Evolutionary conservation across 768 basidiomycete genomes (phyloP), one percentile per base, ranked within the genome.

Genomic region (Russula sp.): DNA sequence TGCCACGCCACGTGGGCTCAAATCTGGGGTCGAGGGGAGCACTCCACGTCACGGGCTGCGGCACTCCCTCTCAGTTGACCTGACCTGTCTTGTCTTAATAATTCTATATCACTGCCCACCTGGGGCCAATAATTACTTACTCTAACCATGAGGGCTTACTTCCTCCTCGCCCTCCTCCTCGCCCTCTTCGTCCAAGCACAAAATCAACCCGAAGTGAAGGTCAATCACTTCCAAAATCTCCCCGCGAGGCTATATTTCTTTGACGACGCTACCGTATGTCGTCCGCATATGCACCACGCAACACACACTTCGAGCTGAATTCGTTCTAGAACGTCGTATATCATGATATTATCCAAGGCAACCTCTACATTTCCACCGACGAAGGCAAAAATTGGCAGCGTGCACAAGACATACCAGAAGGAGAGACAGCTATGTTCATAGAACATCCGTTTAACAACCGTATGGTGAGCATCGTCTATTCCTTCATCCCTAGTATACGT

Each of bases 161-260:
- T 54, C 38, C 10, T 63, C 34, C 18, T 25, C 11, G 8, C 57
- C 58, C 18, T 53, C 16, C 32, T 67, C 11, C 38, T 66, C 3
- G 14, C 29, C n/a, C n/a, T 42, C 36, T 45, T 60, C 25, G 50
- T 60, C 7, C 29, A 48, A 2, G 66, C 66, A 29, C 66, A 66
- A 58, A 63, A 54, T 39, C 22, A 55, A 18, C 66, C 66, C 8
- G 52, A 66, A 61, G 53, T 61, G 1, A 52, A 56, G 32, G 67
- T 85, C 56, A 79, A 74, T 38, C 74, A 77, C 59, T 90, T 96
- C 72, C 69, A 81, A 51, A 88, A 89, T 71, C 75, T 90, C 39
- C 93, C 93, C 9, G 81, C 81, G 13, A 79, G 81, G 67, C 70
- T 96, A 56, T 90, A 88, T 76, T 98, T 93, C 79, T 97, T 98